Conservation (phyloP, 257 asterid genomes). For the Osmanthus fragrans region DNA sequence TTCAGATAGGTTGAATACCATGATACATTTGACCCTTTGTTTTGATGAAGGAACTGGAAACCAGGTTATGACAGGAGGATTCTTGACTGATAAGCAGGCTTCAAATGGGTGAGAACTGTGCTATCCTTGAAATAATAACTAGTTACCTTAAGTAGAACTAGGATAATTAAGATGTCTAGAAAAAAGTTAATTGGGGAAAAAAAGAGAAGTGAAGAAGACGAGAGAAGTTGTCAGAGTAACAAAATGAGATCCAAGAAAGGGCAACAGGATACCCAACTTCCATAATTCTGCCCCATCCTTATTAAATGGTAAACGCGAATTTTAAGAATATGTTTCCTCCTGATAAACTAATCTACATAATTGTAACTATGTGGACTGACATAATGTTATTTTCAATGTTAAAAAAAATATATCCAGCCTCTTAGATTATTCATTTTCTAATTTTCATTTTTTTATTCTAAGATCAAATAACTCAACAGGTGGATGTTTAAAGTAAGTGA, state of each 20-base stretch:
- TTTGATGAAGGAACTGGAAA: conserved; percentile 98
- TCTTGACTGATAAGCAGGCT: conserved; percentile 97
- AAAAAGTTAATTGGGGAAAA: background rate
- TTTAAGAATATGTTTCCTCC: conserved; percentile 14
- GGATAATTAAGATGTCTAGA: background rate
- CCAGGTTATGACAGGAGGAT: conserved; percentile 97
- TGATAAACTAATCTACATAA: conserved; percentile 14
- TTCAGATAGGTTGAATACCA: conserved; percentile 69
- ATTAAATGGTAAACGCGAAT: conserved; percentile 7
- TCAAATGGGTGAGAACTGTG: conserved; percentile 75
- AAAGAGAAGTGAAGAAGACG: conserved; percentile 12
- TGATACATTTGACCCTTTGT: conserved; percentile 94
- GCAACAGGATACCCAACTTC: conserved; percentile 4
- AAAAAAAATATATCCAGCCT: background rate
- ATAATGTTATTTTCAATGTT: background rate
- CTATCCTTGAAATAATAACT: conserved; percentile 13
- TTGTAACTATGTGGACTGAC: background rate
- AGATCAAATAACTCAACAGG: conserved; percentile 40
- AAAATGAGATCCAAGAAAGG: conserved; percentile 22
- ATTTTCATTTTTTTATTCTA: conserved; percentile 24
- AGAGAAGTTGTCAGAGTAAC: background rate
- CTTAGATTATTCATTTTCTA: conserved; percentile 21
- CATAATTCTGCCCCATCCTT: conserved; percentile 11
- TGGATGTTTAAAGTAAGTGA: conserved; percentile 99
- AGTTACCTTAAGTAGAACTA: conserved; percentile 20